Evolutionary conservation across 1,284 basidiomycete species (phyloP).

Genomic region (Moesziomyces antarcticus): DNA sequence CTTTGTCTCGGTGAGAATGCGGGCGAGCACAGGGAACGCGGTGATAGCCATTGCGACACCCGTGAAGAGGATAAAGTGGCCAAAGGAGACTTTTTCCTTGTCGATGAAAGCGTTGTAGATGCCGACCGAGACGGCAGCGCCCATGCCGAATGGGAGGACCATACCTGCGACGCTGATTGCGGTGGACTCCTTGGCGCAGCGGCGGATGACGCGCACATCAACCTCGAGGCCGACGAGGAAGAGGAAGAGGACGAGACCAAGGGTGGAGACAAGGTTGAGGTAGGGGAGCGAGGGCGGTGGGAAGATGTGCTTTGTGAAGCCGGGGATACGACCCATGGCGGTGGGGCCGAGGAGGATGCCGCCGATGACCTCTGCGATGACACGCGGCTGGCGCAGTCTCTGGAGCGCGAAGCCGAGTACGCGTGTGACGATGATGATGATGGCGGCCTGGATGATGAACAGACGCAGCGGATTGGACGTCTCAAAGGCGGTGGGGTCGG

Average conservation of each 20-base stretch:
- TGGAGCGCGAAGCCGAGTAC: constrained; percentile 75
- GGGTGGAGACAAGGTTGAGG: constrained; percentile 88
- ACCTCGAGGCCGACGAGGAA: constrained; percentile 93
- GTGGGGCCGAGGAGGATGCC: constrained; percentile 76
- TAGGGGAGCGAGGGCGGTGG: constrained; percentile 75
- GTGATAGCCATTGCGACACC: constrained; percentile 93
- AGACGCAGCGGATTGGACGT: constrained; percentile 77
- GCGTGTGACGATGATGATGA: constrained; percentile 76
- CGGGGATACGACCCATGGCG: constrained; percentile 62
- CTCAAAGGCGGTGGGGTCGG: constrained; percentile 76
- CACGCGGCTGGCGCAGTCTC: constrained; percentile 81
- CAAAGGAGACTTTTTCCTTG: constrained; percentile 73
- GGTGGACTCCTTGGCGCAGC: constrained; percentile 54
- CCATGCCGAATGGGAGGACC: constrained; percentile 83
- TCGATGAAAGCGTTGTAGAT: constrained; percentile 85
- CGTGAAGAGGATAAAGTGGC: constrained; percentile 92
- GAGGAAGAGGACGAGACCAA: constrained; percentile 75
- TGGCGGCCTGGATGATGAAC: constrained; percentile 81
- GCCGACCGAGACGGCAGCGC: constrained; percentile 81
- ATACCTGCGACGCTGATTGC: constrained; percentile 76
- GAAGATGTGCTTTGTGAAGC: constrained; percentile 64
- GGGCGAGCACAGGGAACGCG: constrained; percentile 84
- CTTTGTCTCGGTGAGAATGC: constrained; percentile 72
- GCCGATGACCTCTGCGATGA: constrained; percentile 87
- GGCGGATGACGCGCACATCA: constrained; percentile 79